phyloP scores from a whole-genome alignment of 2,329 filamentous ascomycete genomes.

The Colletotrichum salicis region DNA sequence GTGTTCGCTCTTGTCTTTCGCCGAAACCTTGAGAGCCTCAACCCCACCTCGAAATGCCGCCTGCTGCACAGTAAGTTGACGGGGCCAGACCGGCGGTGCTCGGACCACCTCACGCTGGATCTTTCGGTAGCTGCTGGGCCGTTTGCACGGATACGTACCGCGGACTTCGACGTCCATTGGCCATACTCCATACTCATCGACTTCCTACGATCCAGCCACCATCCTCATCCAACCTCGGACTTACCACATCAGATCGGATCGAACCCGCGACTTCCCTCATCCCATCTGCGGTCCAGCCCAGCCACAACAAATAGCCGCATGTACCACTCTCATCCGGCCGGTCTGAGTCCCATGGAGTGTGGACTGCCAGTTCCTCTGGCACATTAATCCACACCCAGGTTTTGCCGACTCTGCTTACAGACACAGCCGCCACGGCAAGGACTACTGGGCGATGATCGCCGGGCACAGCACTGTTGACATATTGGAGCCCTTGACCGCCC shows the following conservation, averaged over 20 bases:
- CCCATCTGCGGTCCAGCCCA: neutral
- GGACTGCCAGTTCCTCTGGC: neutral
- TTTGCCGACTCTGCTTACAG: neutral
- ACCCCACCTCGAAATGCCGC: neutral
- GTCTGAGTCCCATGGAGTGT: neutral
- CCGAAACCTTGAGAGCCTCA: conserved; percentile 21
- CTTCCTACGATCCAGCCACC: neutral
- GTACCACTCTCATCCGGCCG: neutral
- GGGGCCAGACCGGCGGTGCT: conserved; percentile 11
- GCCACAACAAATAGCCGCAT: conserved; percentile 1
- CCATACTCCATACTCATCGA: neutral
- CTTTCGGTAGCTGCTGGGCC: neutral
- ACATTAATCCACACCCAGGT: neutral
- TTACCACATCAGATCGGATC: neutral
- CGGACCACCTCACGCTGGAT: conserved; percentile 1
- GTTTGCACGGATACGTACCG: neutral
- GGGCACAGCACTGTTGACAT: neutral
- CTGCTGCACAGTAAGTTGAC: neutral
- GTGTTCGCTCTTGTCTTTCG: neutral
- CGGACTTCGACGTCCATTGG: neutral
- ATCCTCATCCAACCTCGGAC: neutral
- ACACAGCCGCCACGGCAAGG: neutral
- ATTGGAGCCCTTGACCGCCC: neutral
- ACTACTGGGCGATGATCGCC: conserved; percentile 2
- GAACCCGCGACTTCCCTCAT: neutral